Evolutionary conservation across 192 early-diverging fungal species (phyloP).

Genomic region (Coemansia sp.): DNA sequence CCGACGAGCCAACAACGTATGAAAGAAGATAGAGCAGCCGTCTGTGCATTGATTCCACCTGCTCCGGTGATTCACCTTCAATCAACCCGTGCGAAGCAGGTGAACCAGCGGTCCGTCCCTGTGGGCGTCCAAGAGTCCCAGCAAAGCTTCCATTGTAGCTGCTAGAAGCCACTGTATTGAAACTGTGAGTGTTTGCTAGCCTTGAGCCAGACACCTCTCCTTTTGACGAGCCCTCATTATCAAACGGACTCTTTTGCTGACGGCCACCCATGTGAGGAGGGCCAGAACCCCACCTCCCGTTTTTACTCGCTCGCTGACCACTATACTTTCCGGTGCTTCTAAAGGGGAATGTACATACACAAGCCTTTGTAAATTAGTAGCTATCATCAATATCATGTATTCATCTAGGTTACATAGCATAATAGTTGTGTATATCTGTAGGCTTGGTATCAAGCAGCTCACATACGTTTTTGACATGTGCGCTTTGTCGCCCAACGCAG

Average conservation of each 20-base stretch:
- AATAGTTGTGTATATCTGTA: neutral
- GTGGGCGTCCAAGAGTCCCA: neutral
- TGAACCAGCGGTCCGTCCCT: constrained; percentile 2
- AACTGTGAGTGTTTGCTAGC: constrained; percentile 15
- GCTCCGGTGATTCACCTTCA: constrained; percentile 42
- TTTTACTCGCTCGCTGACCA: constrained; percentile 8
- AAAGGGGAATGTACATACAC: neutral
- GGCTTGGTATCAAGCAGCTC: neutral
- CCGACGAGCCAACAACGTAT: constrained; percentile 42
- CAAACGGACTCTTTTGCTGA: constrained; percentile 18
- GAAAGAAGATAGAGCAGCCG: constrained; percentile 47
- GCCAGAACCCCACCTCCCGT: constrained; percentile 40
- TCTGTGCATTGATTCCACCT: constrained; percentile 48
- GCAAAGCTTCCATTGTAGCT: constrained; percentile 1
- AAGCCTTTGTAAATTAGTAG: neutral
- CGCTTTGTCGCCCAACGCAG: constrained; percentile 29
- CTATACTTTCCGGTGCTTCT: constrained; percentile 8
- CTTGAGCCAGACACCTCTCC: neutral
- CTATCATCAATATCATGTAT: neutral
- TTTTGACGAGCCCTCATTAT: neutral
- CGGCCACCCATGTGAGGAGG: constrained; percentile 36
- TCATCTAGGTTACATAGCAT: too few species aligned
- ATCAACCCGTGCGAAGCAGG: constrained; percentile 17
- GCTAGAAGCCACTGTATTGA: constrained; percentile 8
- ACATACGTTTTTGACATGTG: constrained; percentile 37